phyloP scores from a whole-genome alignment of 768 basidiomycete species.

The Amanita exitialis region DNA sequence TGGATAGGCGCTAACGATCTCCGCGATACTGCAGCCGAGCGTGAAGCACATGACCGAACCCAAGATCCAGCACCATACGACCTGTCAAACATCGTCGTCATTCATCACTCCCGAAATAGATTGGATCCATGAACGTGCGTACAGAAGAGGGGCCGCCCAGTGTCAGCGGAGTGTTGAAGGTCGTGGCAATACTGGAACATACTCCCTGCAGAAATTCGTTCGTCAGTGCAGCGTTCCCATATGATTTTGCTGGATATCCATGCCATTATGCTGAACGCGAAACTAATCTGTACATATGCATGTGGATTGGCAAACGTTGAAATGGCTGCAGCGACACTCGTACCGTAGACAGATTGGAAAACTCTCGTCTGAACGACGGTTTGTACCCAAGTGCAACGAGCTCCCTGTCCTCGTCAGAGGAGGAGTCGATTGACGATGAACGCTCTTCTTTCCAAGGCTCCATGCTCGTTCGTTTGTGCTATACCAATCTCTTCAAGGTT shows the following conservation, averaged over 20 bases:
- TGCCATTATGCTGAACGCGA: slow-evolving; percentile 74
- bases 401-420: slow-evolving; percentile 48
- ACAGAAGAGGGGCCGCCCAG: slow-evolving; percentile 57
- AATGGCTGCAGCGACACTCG: slow-evolving; percentile 10
- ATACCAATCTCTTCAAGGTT: too few relatives aligned
- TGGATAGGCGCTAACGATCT: slow-evolving; percentile 68
- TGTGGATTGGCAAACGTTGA: not conserved
- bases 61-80: slow-evolving; percentile 68
- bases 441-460: not conserved
- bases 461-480: not conserved
- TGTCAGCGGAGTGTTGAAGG: slow-evolving; percentile 65
- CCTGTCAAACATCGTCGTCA: slow-evolving; percentile 10
- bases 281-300: slow-evolving; percentile 40
- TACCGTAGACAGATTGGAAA: slow-evolving; percentile 73
- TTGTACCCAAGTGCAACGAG: slow-evolving; percentile 62
- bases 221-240: not conserved
- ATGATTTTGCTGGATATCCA: not conserved
- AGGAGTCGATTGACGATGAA: not conserved
- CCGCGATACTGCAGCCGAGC: slow-evolving; percentile 62
- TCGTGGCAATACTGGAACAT: slow-evolving; percentile 69
- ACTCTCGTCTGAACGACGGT: slow-evolving; percentile 79
- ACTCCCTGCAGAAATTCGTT: slow-evolving; percentile 36
- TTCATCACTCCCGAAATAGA: not conserved
- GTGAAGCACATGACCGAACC: slow-evolving; percentile 68
- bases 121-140: not conserved